Evolutionary conservation across 352 stramenopile species (phyloP), one percentile per base, ranked within the genome.

Genomic region (Aphanomyces astaci): DNA sequence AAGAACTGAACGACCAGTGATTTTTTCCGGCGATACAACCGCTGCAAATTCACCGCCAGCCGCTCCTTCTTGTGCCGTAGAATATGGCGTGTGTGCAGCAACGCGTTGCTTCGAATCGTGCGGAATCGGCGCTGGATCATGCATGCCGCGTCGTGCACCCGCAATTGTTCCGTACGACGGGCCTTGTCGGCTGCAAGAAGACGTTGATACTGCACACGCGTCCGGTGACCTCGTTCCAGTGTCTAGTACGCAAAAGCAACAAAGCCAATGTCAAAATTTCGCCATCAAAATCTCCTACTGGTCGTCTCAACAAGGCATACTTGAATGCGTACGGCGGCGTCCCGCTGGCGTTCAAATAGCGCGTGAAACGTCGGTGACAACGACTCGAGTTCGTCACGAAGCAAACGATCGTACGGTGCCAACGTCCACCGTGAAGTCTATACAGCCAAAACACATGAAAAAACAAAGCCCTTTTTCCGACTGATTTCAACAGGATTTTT

Each of bases 381-480:
- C n/a, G 78, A 56, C 5, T 66, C 76, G 22, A 91, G 46, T 45
- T 87, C 74, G 27, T 65, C 72, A 2, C 82, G 81, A 27, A 91
- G 71, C 32, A 71, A 66, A 22, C 72, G 73, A 32, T 87, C 85
- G 77, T 87, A 88, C 11, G 76, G 79, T 1, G 19, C 25, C 1
- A 7, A 1, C 15, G 36, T n/a, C n/a, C 46, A 39, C 39, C 39
- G 36, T 2, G 1, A 4, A 7, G 27, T 39, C 54, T 63, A 63
- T 32, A 48, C 11, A 60, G 17, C 27, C n/a, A n/a, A n/a, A n/a
- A n/a, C n/a, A n/a, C n/a, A n/a, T n/a, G n/a, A n/a, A n/a, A n/a
- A n/a, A n/a, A n/a, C n/a, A n/a, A n/a, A n/a, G n/a, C n/a, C n/a
- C n/a, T n/a, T n/a, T n/a, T n/a, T n/a, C n/a, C n/a, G n/a, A n/a